Evolutionary conservation across 306 rosid genomes (phyloP).

Genomic region (Senna siamea): DNA sequence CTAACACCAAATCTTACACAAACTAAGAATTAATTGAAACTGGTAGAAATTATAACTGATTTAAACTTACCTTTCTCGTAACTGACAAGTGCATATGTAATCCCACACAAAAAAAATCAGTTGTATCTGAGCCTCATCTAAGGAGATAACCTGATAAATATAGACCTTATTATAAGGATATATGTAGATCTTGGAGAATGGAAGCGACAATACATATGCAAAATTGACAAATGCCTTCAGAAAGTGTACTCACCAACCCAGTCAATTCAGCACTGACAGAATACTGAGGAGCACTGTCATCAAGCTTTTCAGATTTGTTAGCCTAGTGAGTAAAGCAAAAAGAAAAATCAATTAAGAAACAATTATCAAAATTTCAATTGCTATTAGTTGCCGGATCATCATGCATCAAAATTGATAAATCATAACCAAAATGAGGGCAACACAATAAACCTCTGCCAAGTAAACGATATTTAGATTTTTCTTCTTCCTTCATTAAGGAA

Average conservation of each 20-base stretch:
- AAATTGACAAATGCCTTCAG: slow-evolving; percentile 25
- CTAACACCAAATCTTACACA: neutral
- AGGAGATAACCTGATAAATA: slow-evolving; percentile 59
- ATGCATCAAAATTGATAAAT: slow-evolving; percentile 17
- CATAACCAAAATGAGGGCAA: slow-evolving; percentile 31
- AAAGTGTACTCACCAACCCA: slow-evolving; percentile 69
- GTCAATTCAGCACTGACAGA: slow-evolving; percentile 73
- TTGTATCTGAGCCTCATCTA: slow-evolving; percentile 84
- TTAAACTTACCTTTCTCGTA: slow-evolving; percentile 78
- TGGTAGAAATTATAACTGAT: neutral
- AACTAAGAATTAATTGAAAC: neutral
- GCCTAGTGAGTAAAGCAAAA: slow-evolving; percentile 54
- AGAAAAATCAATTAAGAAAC: slow-evolving; percentile 17
- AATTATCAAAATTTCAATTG: neutral
- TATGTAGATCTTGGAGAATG: slow-evolving; percentile 2
- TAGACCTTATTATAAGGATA: slow-evolving; percentile 31
- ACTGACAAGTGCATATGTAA: slow-evolving; percentile 66
- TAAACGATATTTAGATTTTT: neutral
- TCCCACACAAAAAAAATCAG: slow-evolving; percentile 73
- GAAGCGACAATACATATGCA: slow-evolving; percentile 1
- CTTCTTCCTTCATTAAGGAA: neutral
- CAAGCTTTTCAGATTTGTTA: slow-evolving; percentile 77
- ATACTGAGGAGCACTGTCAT: slow-evolving; percentile 68
- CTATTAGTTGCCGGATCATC: slow-evolving; percentile 4
- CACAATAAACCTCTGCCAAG: slow-evolving; percentile 10